phyloP scores from a whole-genome alignment of 2,329 filamentous ascomycete species.

The Aspergillus udagawae region DNA sequence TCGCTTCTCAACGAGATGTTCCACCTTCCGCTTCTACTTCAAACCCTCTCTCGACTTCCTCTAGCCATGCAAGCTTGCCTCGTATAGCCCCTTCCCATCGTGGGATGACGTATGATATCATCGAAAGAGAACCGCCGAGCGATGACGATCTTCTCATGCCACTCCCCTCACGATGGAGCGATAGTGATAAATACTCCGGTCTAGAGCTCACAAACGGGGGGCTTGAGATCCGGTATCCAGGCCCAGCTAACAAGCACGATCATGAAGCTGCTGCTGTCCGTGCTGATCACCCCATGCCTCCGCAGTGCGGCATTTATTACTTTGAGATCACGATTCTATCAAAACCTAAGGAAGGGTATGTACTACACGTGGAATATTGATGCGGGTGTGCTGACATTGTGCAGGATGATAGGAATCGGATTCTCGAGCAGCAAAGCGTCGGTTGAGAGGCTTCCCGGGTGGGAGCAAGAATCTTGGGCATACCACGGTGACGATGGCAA shows the following conservation, averaged over 20 bases:
- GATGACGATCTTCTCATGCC: constrained; percentile 63
- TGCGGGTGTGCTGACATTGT: constrained; percentile 5
- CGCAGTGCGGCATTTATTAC: constrained; percentile 90
- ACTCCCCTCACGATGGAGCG: constrained; percentile 79
- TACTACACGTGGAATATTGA: neutral
- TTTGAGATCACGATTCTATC: constrained; percentile 70
- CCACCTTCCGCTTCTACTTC: constrained; percentile 45
- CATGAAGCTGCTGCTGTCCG: constrained; percentile 79
- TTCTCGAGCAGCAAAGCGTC: constrained; percentile 58
- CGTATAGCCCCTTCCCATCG: constrained; percentile 62
- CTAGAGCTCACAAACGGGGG: constrained; percentile 74
- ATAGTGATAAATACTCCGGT: constrained; percentile 66
- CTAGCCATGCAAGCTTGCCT: constrained; percentile 56
- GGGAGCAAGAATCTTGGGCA: constrained; percentile 63
- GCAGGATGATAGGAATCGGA: constrained; percentile 50
- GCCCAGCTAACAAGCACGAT: constrained; percentile 55
- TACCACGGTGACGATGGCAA: constrained; percentile 66
- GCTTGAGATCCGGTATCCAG: constrained; percentile 63
- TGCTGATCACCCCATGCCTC: constrained; percentile 80
- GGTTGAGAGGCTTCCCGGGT: constrained; percentile 59
- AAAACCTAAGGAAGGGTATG: constrained; percentile 64
- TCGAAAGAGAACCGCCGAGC: constrained; percentile 64
- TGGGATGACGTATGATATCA: constrained; percentile 77
- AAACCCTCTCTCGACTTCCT: constrained; percentile 49
- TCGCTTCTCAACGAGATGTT: constrained; percentile 49